These are phyloP conservation scores for Orbilia quercus DNA, from an alignment of 2,329 filamentous ascomycete species.

Conservation along the genomic window DNA sequence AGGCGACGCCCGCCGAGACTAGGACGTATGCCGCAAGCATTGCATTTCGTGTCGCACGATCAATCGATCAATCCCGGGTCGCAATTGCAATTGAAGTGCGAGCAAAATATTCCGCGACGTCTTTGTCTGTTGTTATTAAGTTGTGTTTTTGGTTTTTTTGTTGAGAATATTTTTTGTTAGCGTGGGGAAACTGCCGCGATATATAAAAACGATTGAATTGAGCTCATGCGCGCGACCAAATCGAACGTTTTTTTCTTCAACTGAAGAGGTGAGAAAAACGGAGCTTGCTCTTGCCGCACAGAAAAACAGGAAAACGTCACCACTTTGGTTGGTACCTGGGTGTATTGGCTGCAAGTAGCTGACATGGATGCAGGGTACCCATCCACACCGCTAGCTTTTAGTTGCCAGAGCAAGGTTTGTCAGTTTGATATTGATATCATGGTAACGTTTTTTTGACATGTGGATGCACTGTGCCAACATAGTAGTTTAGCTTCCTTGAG, in stretches of 20 bases:
- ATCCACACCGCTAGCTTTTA: too few relatives aligned
- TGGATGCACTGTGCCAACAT: too few relatives aligned
- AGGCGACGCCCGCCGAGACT: constrained; percentile 35
- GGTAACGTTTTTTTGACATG: too few relatives aligned
- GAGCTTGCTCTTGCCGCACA: not conserved
- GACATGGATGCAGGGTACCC: too few relatives aligned
- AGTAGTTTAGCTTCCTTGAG: too few relatives aligned
- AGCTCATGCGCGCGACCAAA: constrained; percentile 7
- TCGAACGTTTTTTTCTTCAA: not conserved
- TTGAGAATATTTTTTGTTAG: constrained; percentile 25
- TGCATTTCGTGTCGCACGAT: constrained; percentile 25
- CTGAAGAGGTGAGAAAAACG: too few relatives aligned
- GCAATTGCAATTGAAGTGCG: not conserved
- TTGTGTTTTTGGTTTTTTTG: constrained; percentile 31
- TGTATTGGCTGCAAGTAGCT: not conserved
- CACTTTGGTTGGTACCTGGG: constrained; percentile 8
- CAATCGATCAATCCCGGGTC: not conserved
- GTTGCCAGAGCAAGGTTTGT: too few relatives aligned
- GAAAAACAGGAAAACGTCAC: constrained; percentile 11
- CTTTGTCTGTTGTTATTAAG: too few relatives aligned
- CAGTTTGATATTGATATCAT: too few relatives aligned
- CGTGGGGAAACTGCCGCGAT: constrained; percentile 4
- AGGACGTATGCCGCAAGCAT: constrained; percentile 48
- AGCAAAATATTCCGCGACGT: too few relatives aligned
- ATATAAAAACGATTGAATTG: constrained; percentile 33